A percentile compares a stretch with the other conserved stretches of the same genome.
phyloP scores from a whole-genome alignment of 2,329 filamentous ascomycete genomes.

The Capronia americana region DNA sequence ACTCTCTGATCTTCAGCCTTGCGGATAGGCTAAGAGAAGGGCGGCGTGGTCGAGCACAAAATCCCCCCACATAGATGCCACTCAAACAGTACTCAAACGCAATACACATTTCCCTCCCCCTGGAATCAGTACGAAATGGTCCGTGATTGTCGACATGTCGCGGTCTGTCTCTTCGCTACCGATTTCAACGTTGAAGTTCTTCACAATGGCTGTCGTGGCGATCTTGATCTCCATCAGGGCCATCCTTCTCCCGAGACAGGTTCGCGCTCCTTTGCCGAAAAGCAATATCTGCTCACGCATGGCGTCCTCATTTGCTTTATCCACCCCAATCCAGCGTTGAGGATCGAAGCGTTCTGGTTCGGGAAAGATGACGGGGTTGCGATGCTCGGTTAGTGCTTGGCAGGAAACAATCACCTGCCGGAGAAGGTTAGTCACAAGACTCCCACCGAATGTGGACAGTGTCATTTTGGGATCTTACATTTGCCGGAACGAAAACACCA shows the following conservation, averaged over 20 bases:
- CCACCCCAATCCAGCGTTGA: constrained; percentile 48
- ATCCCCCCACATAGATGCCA: no score
- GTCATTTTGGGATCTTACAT: constrained; percentile 9
- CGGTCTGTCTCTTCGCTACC: constrained; percentile 17
- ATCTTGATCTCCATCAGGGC: constrained; percentile 34
- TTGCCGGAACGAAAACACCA: constrained; percentile 43
- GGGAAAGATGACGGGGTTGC: constrained; percentile 55
- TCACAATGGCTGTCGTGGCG: constrained; percentile 22
- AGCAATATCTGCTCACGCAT: constrained; percentile 31
- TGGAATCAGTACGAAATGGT: constrained; percentile 35
- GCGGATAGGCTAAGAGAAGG: no score
- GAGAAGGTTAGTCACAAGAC: no score
- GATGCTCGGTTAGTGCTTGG: constrained; percentile 59
- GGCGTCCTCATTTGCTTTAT: constrained; percentile 10
- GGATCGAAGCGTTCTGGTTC: constrained; percentile 55
- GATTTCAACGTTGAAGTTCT: constrained; percentile 22
- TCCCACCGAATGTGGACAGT: no score
- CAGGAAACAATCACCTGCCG: constrained; percentile 52
- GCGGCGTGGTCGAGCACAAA: no score
- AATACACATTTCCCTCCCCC: constrained; percentile 28
- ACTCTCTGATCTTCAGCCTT: no score
- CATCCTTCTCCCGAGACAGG: constrained; percentile 29
- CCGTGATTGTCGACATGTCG: constrained; percentile 30
- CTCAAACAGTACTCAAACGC: no score
- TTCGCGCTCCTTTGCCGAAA: constrained; percentile 29